phyloP scores from a whole-genome alignment of 139 green algal genomes.

The Chlamydomonas incerta region DNA sequence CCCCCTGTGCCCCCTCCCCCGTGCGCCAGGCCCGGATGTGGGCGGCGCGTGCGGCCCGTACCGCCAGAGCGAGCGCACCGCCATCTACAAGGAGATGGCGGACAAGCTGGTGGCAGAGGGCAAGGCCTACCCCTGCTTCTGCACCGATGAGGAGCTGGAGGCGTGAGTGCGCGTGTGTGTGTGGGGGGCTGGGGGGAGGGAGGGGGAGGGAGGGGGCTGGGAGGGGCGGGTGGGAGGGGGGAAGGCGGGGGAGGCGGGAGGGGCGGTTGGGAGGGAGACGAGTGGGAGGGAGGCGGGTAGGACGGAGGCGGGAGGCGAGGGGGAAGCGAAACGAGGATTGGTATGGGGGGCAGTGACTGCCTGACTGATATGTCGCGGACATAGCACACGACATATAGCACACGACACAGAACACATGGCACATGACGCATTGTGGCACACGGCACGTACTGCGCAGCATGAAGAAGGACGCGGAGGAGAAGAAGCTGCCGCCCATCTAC shows the following conservation, averaged over 20 bases:
- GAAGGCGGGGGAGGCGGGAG: no score
- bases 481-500: constrained; percentile 97
- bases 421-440: no score
- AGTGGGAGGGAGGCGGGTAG: not conserved
- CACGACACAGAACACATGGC: no score
- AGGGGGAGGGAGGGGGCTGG: not conserved
- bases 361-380: no score
- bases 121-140: constrained; percentile 98
- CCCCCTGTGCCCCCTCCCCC: not conserved
- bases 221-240: not conserved
- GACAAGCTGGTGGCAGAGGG: constrained; percentile 89
- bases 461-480: constrained; percentile 91
- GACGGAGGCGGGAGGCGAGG: not conserved
- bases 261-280: no score
- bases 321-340: no score
- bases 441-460: no score
- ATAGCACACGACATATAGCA: no score
- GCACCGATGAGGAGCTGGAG: constrained; percentile 96
- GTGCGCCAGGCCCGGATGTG: constrained; percentile 84
- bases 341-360: no score
- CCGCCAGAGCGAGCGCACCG: constrained; percentile 93
- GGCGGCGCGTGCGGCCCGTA: constrained; percentile 92
- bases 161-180: constrained; percentile 41
- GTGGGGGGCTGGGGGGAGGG: no score
- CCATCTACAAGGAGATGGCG: constrained; percentile 94